Conservation (phyloP, 805 yeast genomes). For the Spathaspora passalidarum region DNA sequence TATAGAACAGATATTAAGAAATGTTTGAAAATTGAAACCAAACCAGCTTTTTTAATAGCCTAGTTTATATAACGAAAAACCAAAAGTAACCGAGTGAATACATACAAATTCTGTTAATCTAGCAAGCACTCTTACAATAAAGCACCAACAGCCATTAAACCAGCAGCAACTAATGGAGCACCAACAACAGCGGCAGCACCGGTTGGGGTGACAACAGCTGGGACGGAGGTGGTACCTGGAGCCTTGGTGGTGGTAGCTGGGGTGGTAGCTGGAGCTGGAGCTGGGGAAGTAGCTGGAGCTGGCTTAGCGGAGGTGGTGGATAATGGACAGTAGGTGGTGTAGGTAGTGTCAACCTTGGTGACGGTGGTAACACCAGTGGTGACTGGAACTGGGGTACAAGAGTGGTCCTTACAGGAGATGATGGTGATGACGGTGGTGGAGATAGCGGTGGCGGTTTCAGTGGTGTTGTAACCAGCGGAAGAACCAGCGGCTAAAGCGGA, state of each 20-base stretch:
- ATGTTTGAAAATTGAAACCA: background rate
- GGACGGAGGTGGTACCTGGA: conserved; percentile 2
- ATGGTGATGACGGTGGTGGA: conserved; percentile 32
- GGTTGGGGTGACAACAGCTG: conserved; percentile 8
- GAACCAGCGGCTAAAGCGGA: conserved; percentile 26
- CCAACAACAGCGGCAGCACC: conserved; percentile 14
- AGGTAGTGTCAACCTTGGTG: conserved; percentile 26
- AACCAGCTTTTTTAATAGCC: background rate
- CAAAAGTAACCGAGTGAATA: background rate
- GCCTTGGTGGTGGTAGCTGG: conserved; percentile 10
- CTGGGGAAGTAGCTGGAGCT: conserved; percentile 11
- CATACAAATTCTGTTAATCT: background rate
- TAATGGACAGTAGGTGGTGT: conserved; percentile 36
- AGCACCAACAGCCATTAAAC: conserved; percentile 25
- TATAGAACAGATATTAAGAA: conserved; percentile 2
- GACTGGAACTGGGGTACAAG: conserved; percentile 24
- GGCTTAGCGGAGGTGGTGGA: conserved; percentile 23
- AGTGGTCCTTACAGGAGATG: conserved; percentile 33
- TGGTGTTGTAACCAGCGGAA: conserved; percentile 29
- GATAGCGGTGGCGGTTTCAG: conserved; percentile 25
- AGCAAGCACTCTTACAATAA: conserved; percentile 11
- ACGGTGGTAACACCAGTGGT: conserved; percentile 39
- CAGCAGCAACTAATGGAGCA: conserved; percentile 19
- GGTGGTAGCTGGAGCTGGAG: conserved; percentile 13
- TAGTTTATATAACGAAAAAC: background rate